Evolutionary conservation across 257 asterid species (phyloP).

Genomic region (Anisodus acutangulus): DNA sequence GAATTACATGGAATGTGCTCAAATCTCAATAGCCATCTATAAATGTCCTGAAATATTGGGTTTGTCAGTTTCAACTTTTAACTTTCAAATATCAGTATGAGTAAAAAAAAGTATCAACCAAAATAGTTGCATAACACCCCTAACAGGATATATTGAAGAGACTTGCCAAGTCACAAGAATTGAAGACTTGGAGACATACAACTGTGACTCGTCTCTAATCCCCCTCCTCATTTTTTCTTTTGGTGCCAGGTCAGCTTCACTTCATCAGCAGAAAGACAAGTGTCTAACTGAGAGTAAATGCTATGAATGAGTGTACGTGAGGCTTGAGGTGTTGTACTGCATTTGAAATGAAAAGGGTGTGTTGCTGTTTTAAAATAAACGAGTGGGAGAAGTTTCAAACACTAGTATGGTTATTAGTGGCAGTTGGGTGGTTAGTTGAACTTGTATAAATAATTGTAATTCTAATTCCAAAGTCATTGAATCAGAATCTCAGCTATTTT

Average conservation of each 20-base stretch:
- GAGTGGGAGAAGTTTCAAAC: background rate
- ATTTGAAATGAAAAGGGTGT: background rate
- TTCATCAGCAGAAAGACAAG: background rate
- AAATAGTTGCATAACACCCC: slow-evolving; percentile 8
- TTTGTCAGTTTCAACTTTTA: background rate
- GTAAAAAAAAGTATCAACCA: background rate
- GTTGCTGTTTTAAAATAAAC: background rate
- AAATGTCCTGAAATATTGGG: background rate
- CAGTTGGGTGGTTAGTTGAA: background rate
- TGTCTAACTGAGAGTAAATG: background rate
- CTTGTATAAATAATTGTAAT: background rate
- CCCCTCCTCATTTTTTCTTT: background rate
- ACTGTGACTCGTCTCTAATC: background rate
- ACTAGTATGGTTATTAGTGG: no score
- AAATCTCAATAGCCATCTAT: background rate
- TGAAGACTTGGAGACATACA: background rate
- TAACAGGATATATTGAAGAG: background rate
- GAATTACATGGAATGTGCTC: background rate
- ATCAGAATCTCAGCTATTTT: slow-evolving; percentile 2
- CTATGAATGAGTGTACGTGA: slow-evolving; percentile 7
- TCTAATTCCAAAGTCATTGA: background rate
- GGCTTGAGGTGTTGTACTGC: slow-evolving; percentile 12
- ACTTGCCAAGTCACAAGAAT: background rate
- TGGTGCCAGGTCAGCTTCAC: background rate
- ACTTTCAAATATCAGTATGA: background rate